Evolutionary conservation across 768 basidiomycete genomes (phyloP), one percentile per base, ranked within the genome.

Genomic region (Serendipita indica): DNA sequence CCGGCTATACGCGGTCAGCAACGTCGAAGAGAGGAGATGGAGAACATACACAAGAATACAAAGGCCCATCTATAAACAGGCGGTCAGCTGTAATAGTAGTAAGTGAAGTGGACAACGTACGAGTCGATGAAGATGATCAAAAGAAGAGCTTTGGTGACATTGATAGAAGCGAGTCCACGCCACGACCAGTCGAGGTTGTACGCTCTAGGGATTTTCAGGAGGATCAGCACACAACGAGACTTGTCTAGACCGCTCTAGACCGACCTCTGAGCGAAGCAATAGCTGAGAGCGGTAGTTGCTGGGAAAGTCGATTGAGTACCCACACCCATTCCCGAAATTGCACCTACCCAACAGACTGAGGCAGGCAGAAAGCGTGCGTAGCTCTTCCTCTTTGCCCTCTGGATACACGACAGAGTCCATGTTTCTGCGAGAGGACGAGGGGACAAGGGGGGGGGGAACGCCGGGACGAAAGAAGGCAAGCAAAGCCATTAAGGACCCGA

Each of bases 1-100:
- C 73, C 73, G 57, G 72, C 76, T 77, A 62, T 30, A 54, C 4
- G 7, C n/a, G 1, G 30, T 54, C 30, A 54, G 20, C 2, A 32
- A 27, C 20, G 41, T 25, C 10, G 22, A 25, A 54, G 22, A 45
- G 20, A 33, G 18, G 13, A 25, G 46, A 28, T 10, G 20, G 3
- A 7, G 10, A 27, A 12, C 49, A 30, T 33, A 58, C 58, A 35
- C 33, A 57, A 39, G 13, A 45, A 49, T n/a, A 62, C 37, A 22
- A 61, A 57, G 20, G 60, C 22, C 61, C 34, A 41, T 13, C 45
- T 43, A 52, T 1, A 28, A 25, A n/a, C 2, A n/a, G 18, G 35
- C 28, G n/a, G 3, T 33, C 35, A 37, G 18, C 35, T 10, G n/a
- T n/a, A n/a, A 16, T 22, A 30, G 32, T 73, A 49, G 60, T 75